Base-by-base conservation (phyloP, 495 filamentous ascomycete genomes). In the Achaetomiella virescens region DNA sequence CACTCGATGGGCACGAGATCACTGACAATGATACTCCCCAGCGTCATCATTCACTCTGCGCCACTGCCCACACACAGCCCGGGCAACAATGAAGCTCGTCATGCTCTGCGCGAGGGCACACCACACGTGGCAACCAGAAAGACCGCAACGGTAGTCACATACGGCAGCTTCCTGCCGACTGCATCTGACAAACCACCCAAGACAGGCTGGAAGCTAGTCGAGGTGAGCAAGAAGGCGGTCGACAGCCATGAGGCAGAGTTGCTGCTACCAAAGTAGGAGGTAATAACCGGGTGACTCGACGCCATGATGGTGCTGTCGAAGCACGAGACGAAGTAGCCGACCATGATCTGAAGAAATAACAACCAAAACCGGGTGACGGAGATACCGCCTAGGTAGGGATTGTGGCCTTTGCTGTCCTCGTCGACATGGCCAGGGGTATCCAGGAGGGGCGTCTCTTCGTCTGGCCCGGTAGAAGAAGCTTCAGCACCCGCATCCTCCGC, bases 221-320 rank as follows among this genome's bases (percentile, higher is more conserved):
- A 84, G 0, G 87, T 90, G n/a, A 92, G 72, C 9, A 90, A 63
- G 52, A 91, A 92, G 0, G 87, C 82, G 0, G 87, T 90, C 20
- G 87, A 89, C 4, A 92, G 74, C 88, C 88, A 92, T 10, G 87
- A 90, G 7, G 87, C 87, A 17, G 79, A 75, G 62, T 91, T 90
- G 14, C 85, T 85, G 47, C 84, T 78, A 48, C 84, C 73, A 66
- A 92, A 91, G 62, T 89, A 81, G 0, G 86, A 88, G 0, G 88
- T 91, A 49, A 92, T 90, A 31, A 89, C 85, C 9, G 88, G 88
- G 67, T 92, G 88, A 42, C 80, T 86, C 2, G 86, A 89, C 0
- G 87, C 86, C 86, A 92, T 90, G 61, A 91, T 77, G 7, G 87
- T 90, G 25, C 78, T 77, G 71, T 92, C 88, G 65, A 91, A 91